Evolutionary conservation across 2,329 filamentous ascomycete genomes (phyloP).

Genomic region (Cercospora janseana): DNA sequence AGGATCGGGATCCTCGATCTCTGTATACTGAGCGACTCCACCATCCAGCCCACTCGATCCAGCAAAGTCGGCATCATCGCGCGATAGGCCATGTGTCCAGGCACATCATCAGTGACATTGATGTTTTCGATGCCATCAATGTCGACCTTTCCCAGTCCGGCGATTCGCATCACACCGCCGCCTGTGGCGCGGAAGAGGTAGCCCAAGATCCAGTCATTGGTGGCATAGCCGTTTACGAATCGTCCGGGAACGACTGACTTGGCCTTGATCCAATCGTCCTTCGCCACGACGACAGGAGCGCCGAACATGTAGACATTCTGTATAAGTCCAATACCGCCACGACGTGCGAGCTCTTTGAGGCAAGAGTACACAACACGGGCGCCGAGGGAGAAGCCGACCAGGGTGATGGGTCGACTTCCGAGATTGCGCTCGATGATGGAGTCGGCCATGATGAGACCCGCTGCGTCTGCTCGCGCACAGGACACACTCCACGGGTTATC

Average conservation of each 20-base stretch:
- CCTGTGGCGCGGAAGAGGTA: slow-evolving; percentile 94
- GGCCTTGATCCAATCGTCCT: slow-evolving; percentile 80
- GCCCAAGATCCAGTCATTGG: slow-evolving; percentile 91
- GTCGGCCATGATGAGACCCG: slow-evolving; percentile 89
- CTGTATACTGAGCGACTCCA: slow-evolving; percentile 88
- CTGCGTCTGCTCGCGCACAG: slow-evolving; percentile 79
- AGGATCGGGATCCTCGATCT: slow-evolving; percentile 96
- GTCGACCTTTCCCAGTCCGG: slow-evolving; percentile 75
- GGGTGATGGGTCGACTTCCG: slow-evolving; percentile 83
- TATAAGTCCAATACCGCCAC: slow-evolving; percentile 79
- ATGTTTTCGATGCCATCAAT: slow-evolving; percentile 86
- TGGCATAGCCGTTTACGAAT: slow-evolving; percentile 91
- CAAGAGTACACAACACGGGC: slow-evolving; percentile 91
- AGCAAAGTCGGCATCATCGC: slow-evolving; percentile 85
- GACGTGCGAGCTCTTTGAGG: slow-evolving; percentile 78
- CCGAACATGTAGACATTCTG: slow-evolving; percentile 97
- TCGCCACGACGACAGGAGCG: slow-evolving; percentile 85
- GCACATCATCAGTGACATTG: slow-evolving; percentile 79
- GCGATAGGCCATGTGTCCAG: slow-evolving; percentile 96
- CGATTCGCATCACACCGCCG: slow-evolving; percentile 84
- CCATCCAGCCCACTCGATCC: slow-evolving; percentile 83
- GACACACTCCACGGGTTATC: slow-evolving; percentile 99
- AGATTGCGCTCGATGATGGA: slow-evolving; percentile 89
- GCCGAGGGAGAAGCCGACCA: slow-evolving; percentile 92
- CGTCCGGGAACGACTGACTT: slow-evolving; percentile 85